Evolutionary conservation across 2,329 filamentous ascomycete genomes (phyloP).

Genomic region (Cladosporium austrohemisphaericum): DNA sequence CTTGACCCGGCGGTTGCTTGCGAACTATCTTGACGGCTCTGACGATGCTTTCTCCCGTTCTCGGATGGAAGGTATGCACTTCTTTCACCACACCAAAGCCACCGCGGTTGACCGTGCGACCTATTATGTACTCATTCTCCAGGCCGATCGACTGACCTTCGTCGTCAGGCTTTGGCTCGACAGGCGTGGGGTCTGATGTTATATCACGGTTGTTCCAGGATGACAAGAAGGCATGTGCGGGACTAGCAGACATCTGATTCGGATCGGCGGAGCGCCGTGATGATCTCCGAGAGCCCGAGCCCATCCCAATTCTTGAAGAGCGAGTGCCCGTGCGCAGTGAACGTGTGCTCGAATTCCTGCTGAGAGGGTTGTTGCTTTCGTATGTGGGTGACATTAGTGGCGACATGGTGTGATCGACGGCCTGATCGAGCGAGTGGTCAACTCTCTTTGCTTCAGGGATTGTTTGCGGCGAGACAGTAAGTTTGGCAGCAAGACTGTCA

Average conservation of each 20-base stretch:
- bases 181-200: constrained; percentile 20
- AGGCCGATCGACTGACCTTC: constrained; percentile 64
- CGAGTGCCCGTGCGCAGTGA: constrained; percentile 24
- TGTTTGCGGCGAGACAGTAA: constrained; percentile 30
- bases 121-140: constrained; percentile 60
- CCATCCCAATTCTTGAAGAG: constrained; percentile 18
- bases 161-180: constrained; percentile 54
- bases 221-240: constrained; percentile 32
- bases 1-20: constrained; percentile 53
- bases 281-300: constrained; percentile 22
- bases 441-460: constrained; percentile 28
- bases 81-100: constrained; percentile 67
- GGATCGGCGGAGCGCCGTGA: constrained; percentile 29
- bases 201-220: constrained; percentile 24
- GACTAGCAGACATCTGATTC: constrained; percentile 27
- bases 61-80: constrained; percentile 56
- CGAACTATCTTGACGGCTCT: constrained; percentile 66
- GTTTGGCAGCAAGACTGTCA: constrained; percentile 28
- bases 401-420: constrained; percentile 16
- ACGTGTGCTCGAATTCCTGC: constrained; percentile 29
- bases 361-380: constrained; percentile 25
- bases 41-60: constrained; percentile 47
- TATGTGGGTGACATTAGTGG: constrained; percentile 25
- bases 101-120: constrained; percentile 62
- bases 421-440: constrained; percentile 21